Evolutionary conservation across 2,329 filamentous ascomycete genomes (phyloP).

Genomic region (Pseudocercospora musae): DNA sequence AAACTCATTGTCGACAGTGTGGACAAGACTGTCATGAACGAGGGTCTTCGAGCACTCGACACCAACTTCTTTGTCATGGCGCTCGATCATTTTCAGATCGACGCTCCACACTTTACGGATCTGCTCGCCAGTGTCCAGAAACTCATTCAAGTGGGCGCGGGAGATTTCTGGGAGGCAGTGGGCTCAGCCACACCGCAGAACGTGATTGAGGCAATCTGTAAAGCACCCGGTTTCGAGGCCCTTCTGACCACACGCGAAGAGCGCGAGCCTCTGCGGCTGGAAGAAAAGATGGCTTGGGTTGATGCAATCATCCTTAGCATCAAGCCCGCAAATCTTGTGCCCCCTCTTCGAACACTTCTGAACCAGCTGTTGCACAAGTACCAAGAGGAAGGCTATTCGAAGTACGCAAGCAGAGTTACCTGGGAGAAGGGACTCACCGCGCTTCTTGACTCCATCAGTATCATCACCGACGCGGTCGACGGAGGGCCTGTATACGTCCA

Average conservation of each 20-base stretch:
- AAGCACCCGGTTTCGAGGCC: slow-evolving; percentile 63
- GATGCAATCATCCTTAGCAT: slow-evolving; percentile 74
- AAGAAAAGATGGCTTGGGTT: slow-evolving; percentile 72
- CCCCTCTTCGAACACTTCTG: slow-evolving; percentile 75
- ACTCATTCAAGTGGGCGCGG: slow-evolving; percentile 71
- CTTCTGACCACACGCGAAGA: slow-evolving; percentile 56
- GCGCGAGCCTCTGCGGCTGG: slow-evolving; percentile 49
- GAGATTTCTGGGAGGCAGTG: slow-evolving; percentile 85
- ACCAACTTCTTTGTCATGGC: slow-evolving; percentile 61
- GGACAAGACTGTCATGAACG: slow-evolving; percentile 69
- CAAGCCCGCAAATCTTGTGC: slow-evolving; percentile 69
- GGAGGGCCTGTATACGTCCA: slow-evolving; percentile 31
- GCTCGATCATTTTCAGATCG: slow-evolving; percentile 60
- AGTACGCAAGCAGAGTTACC: slow-evolving; percentile 59
- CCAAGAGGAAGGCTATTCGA: slow-evolving; percentile 54
- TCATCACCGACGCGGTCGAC: slow-evolving; percentile 19
- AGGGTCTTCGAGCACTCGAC: slow-evolving; percentile 76
- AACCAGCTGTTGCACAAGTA: slow-evolving; percentile 69
- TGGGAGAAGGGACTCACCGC: slow-evolving; percentile 57
- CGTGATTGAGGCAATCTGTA: slow-evolving; percentile 80
- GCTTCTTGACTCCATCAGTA: slow-evolving; percentile 24
- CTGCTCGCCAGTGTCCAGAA: slow-evolving; percentile 67
- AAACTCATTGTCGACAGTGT: slow-evolving; percentile 70
- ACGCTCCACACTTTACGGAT: slow-evolving; percentile 57
- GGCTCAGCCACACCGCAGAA: slow-evolving; percentile 74